Percentiles rank a stretch among this genome's conserved stretches.
Evolutionary conservation across 106 monocot species (phyloP).

Genomic region (Acanthochlamys bracteata): DNA sequence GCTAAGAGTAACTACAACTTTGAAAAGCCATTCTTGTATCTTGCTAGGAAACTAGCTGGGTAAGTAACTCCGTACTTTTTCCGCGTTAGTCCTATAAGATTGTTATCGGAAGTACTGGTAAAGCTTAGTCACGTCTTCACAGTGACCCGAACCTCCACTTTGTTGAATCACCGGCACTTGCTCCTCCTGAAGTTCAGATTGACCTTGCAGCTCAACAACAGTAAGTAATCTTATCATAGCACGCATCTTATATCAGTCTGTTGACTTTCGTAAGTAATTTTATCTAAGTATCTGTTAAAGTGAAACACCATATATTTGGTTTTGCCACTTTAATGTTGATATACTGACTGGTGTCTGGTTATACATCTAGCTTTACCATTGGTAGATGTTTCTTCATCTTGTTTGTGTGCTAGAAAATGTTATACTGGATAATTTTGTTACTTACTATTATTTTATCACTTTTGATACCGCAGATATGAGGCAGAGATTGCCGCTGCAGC

Average conservation of each 20-base stretch:
- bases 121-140: background rate
- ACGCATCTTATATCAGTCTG: too few species aligned
- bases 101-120: background rate
- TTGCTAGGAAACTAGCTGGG: slow-evolving; percentile 87
- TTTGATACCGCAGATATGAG: slow-evolving; percentile 25
- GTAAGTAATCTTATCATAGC: slow-evolving; percentile 19
- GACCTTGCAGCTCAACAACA: slow-evolving; percentile 47
- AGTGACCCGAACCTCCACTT: slow-evolving; percentile 69
- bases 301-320: too few species aligned
- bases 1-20: slow-evolving; percentile 96
- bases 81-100: background rate
- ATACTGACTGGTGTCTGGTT: too few species aligned
- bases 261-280: too few species aligned
- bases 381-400: too few species aligned
- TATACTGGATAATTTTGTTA: too few species aligned
- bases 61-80: slow-evolving; percentile 6
- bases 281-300: too few species aligned
- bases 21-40: slow-evolving; percentile 87
- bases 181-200: slow-evolving; percentile 64
- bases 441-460: too few species aligned
- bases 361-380: too few species aligned
- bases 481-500: slow-evolving; percentile 42
- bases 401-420: too few species aligned
- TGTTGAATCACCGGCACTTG: slow-evolving; percentile 63
- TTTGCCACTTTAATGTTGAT: too few species aligned